These are phyloP conservation scores for Protomyces inundatus DNA, from an alignment of 1,139 yeast genomes.

Conservation along the genomic window DNA sequence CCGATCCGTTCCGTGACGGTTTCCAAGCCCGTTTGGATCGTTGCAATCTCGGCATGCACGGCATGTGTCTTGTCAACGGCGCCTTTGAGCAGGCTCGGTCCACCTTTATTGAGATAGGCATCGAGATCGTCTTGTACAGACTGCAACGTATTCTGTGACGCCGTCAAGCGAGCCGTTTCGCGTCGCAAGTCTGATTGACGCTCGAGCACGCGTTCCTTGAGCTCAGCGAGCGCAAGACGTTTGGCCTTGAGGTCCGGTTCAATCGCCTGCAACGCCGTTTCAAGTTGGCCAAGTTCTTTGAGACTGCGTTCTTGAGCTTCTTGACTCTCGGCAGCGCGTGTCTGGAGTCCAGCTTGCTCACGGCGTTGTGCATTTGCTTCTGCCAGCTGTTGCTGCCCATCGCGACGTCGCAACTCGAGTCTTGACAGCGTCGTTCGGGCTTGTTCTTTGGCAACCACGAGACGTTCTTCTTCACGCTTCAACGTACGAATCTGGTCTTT, in stretches of 20 bases:
- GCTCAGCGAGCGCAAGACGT: constrained; percentile 27
- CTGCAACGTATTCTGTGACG: constrained; percentile 25
- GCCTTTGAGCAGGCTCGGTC: constrained; percentile 13
- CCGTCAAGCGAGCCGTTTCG: constrained; percentile 25
- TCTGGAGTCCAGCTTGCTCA: constrained; percentile 39
- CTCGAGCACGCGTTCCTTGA: constrained; percentile 28
- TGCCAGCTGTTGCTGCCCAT: constrained; percentile 52
- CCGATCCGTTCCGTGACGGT: constrained; percentile 15
- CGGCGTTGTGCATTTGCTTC: constrained; percentile 45
- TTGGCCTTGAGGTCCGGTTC: constrained; percentile 28
- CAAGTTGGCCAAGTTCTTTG: constrained; percentile 1
- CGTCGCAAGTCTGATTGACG: constrained; percentile 28
- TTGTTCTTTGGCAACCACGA: constrained; percentile 50
- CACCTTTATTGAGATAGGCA: constrained; percentile 19
- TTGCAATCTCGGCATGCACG: not conserved
- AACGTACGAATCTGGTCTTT: constrained; percentile 45
- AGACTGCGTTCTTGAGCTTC: not conserved
- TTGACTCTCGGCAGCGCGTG: constrained; percentile 33
- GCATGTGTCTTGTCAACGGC: constrained; percentile 16
- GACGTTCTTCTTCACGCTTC: constrained; percentile 46
- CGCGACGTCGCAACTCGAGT: constrained; percentile 53
- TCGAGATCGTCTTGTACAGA: constrained; percentile 26
- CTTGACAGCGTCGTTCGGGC: constrained; percentile 48
- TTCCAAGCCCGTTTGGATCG: not conserved
- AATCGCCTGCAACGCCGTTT: constrained; percentile 12